These are phyloP conservation scores for Tricladium varicosporioides DNA, from an alignment of 2,329 filamentous ascomycete genomes.

Conservation along the genomic window DNA sequence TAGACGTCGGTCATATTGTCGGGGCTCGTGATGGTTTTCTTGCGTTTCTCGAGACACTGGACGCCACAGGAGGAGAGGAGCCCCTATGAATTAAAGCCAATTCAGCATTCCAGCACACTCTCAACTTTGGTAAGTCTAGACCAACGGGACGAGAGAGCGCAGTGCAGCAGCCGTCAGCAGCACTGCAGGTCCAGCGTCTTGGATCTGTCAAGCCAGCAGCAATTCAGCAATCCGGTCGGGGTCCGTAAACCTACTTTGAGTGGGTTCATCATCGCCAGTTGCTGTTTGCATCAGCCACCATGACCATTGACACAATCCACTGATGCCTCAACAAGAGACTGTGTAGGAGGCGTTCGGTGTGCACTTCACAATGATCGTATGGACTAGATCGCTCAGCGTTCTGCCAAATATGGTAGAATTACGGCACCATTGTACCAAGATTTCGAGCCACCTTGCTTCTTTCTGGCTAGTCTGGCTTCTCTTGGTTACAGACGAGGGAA, in stretches of 20 bases:
- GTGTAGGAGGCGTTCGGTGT: too few species aligned
- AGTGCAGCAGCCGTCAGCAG: neutral
- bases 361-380: too few species aligned
- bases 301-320: too few species aligned
- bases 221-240: too few species aligned
- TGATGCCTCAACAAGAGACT: too few species aligned
- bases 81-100: neutral
- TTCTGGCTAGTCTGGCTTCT: neutral
- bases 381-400: too few species aligned
- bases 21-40: neutral
- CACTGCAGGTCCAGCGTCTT: neutral
- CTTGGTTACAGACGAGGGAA: neutral
- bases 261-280: too few species aligned
- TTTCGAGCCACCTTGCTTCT: neutral
- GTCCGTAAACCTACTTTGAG: too few species aligned
- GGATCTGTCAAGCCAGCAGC: neutral
- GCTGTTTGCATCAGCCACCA: too few species aligned
- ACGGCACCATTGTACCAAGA: neutral
- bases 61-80: neutral
- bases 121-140: neutral
- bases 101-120: neutral
- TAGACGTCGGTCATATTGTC: neutral
- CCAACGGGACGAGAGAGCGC: neutral
- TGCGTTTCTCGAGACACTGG: neutral
- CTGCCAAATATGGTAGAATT: neutral